phyloP scores from a whole-genome alignment of 2,329 filamentous ascomycete genomes.

The Cercospora sp. region DNA sequence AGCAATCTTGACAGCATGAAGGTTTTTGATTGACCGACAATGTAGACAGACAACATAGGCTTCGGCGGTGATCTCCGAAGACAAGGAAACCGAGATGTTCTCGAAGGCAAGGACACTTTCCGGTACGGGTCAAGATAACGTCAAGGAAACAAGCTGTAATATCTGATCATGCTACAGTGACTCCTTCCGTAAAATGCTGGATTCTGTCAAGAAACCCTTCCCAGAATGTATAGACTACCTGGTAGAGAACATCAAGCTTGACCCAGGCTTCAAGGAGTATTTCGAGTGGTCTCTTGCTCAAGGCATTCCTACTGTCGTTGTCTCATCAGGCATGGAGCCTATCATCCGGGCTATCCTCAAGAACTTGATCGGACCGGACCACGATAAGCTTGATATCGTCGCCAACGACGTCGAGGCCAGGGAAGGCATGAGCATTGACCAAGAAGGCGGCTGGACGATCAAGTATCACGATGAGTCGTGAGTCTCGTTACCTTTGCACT shows the following conservation, averaged over 20 bases:
- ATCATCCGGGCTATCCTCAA: slow-evolving; percentile 82
- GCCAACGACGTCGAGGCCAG: slow-evolving; percentile 74
- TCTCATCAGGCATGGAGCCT: slow-evolving; percentile 90
- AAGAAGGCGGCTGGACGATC: slow-evolving; percentile 83
- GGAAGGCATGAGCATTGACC: slow-evolving; percentile 72
- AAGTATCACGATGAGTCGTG: slow-evolving; percentile 82
- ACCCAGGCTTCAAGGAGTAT: slow-evolving; percentile 86
- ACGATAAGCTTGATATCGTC: slow-evolving; percentile 80
- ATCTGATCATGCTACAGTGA: slow-evolving; percentile 53
- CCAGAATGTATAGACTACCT: slow-evolving; percentile 78
- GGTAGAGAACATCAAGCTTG: slow-evolving; percentile 79
- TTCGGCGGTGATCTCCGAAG: slow-evolving; percentile 72
- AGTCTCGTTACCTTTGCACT: slow-evolving; percentile 21
- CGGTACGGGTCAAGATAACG: slow-evolving; percentile 47
- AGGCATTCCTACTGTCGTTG: slow-evolving; percentile 87
- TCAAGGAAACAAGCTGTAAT: neutral
- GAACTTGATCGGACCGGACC: slow-evolving; percentile 76
- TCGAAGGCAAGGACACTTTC: slow-evolving; percentile 70
- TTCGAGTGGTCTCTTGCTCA: slow-evolving; percentile 77
- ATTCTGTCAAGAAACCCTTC: slow-evolving; percentile 78
- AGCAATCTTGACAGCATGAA: neutral
- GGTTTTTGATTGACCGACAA: slow-evolving; percentile 58
- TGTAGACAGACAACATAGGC: slow-evolving; percentile 86
- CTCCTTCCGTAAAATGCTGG: slow-evolving; percentile 88
- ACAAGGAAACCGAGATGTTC: slow-evolving; percentile 73